Evolutionary conservation across 1,139 yeast species (phyloP).

Genomic region (Candida pseudoviswanathii): DNA sequence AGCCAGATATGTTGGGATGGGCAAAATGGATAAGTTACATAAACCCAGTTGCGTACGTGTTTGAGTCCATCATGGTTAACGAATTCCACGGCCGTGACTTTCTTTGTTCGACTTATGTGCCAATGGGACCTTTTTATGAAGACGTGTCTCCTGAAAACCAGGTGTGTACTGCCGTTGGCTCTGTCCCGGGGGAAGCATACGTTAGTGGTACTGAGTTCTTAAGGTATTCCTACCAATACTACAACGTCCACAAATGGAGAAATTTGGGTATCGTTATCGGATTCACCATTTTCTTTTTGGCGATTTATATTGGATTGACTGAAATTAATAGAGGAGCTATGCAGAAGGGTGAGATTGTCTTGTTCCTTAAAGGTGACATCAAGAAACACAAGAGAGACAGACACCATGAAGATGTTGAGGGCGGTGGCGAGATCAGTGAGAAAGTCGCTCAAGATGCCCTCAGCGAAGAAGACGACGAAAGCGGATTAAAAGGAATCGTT

Average conservation of each 20-base stretch:
- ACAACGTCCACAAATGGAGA: constrained; percentile 74
- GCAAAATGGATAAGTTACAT: constrained; percentile 61
- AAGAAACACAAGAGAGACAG: constrained; percentile 8
- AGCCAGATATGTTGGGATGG: constrained; percentile 63
- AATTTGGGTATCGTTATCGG: constrained; percentile 72
- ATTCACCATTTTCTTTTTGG: constrained; percentile 56
- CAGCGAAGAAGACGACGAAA: constrained; percentile 31
- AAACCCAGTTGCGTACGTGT: constrained; percentile 58
- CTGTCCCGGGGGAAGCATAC: constrained; percentile 53
- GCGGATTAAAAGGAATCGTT: not conserved
- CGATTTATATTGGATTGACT: constrained; percentile 55
- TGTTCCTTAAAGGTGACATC: constrained; percentile 40
- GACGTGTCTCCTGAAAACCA: constrained; percentile 29
- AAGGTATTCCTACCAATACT: constrained; percentile 47
- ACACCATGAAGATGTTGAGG: constrained; percentile 10
- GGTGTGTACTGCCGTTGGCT: constrained; percentile 70
- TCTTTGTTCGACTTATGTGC: constrained; percentile 49
- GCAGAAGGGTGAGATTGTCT: constrained; percentile 81
- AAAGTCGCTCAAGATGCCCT: constrained; percentile 18
- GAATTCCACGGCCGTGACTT: constrained; percentile 53
- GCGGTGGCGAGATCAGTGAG: not conserved
- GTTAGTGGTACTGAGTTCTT: constrained; percentile 66
- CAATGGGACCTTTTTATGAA: constrained; percentile 41
- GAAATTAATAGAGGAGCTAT: constrained; percentile 74
- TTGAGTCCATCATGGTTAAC: constrained; percentile 57